These are phyloP conservation scores for Cordyceps tenuipes DNA, from an alignment of 2,329 filamentous ascomycete species.

Conservation along the genomic window DNA sequence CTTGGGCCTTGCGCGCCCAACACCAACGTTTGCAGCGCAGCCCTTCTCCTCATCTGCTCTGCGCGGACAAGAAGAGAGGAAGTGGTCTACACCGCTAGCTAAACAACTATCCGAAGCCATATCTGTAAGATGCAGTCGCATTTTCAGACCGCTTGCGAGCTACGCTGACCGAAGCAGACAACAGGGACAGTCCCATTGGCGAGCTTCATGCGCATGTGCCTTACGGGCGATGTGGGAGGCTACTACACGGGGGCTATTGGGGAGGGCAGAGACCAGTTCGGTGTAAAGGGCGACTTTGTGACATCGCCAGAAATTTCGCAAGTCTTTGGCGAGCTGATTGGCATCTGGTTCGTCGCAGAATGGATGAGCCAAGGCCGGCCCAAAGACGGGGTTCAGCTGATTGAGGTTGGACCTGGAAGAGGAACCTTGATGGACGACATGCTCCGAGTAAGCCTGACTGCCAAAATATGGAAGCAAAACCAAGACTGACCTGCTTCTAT, in stretches of 20 bases:
- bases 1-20: background rate
- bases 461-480: background rate
- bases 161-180: constrained; percentile 28
- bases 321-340: constrained; percentile 88
- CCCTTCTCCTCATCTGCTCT: constrained; percentile 19
- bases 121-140: constrained; percentile 43
- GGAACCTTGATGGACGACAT: constrained; percentile 98
- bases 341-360: constrained; percentile 91
- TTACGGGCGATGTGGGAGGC: constrained; percentile 81
- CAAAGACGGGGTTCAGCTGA: constrained; percentile 68
- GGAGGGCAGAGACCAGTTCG: constrained; percentile 74
- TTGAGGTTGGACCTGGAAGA: constrained; percentile 89
- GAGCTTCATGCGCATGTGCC: constrained; percentile 96
- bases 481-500: background rate
- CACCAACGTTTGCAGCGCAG: background rate
- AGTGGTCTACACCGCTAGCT: constrained; percentile 90
- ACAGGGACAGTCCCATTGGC: constrained; percentile 90
- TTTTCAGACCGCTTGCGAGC: background rate
- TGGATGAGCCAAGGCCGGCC: constrained; percentile 86
- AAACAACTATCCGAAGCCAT: constrained; percentile 83
- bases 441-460: constrained; percentile 55
- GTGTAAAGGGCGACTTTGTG: constrained; percentile 88
- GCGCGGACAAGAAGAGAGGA: constrained; percentile 34
- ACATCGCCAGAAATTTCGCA: constrained; percentile 97
- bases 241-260: constrained; percentile 79